phyloP scores from a whole-genome alignment of 225 moss, liverwort and hornwort species.

The Pseudisothecium myosuroides region DNA sequence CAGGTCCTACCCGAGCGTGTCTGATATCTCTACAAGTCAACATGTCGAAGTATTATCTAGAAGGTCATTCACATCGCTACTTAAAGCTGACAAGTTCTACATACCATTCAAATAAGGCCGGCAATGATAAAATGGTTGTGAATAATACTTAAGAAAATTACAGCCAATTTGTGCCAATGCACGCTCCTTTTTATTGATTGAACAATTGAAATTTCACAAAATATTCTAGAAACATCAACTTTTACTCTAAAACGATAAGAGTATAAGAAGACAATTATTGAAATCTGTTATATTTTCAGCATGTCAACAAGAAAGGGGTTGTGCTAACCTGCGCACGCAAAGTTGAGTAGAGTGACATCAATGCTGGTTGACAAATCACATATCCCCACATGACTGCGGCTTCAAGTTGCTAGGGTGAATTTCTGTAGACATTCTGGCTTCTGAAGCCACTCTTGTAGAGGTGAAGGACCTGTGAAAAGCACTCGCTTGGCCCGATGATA shows the following conservation, averaged over 20 bases:
- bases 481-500: constrained; percentile 18
- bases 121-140: neutral
- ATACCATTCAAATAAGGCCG: neutral
- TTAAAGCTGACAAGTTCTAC: neutral
- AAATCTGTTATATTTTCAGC: neutral
- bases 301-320: neutral
- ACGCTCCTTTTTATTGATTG: neutral
- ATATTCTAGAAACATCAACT: neutral
- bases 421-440: constrained; percentile 38
- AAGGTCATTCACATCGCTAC: neutral
- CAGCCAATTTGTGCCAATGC: neutral
- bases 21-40: neutral
- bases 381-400: neutral
- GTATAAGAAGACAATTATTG: neutral
- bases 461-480: constrained; percentile 35
- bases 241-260: neutral
- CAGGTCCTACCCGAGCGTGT: neutral
- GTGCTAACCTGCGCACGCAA: neutral
- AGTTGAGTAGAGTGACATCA: neutral
- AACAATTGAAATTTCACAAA: neutral
- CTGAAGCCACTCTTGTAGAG: constrained; percentile 43
- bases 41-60: neutral
- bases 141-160: neutral
- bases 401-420: constrained; percentile 11
- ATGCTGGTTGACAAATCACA: neutral